phyloP scores from a whole-genome alignment of 2,329 filamentous ascomycete genomes.

The Colletotrichum sidae region DNA sequence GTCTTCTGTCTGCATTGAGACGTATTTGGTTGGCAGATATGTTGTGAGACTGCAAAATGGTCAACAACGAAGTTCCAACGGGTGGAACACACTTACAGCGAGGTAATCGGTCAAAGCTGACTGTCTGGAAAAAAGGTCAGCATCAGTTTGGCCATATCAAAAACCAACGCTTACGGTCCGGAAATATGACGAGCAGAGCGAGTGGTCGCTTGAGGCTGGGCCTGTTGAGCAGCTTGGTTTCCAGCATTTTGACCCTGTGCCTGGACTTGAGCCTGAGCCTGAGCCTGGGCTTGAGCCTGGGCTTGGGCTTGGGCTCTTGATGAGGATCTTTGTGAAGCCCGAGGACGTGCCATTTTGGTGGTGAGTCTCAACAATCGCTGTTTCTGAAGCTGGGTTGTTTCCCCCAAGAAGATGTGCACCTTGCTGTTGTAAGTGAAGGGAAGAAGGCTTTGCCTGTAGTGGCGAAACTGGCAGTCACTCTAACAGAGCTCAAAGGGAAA shows the following conservation, averaged over 20 bases:
- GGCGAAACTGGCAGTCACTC: too few species aligned
- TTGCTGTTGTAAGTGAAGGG: neutral
- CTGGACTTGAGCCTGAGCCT: conserved; percentile 5
- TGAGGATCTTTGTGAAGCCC: neutral
- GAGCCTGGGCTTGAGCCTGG: neutral
- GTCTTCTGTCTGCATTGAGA: conserved; percentile 60
- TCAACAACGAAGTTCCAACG: neutral
- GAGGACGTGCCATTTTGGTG: conserved; percentile 6
- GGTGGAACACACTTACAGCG: conserved; percentile 50
- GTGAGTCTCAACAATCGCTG: neutral
- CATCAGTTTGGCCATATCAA: neutral
- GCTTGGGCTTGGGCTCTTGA: neutral
- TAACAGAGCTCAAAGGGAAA: too few species aligned
- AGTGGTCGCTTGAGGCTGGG: neutral
- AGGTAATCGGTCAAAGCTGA: conserved; percentile 67
- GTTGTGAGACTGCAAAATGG: conserved; percentile 70
- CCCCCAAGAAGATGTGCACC: neutral
- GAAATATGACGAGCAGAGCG: conserved; percentile 28
- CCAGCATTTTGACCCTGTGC: neutral
- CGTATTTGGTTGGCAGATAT: conserved; percentile 72
- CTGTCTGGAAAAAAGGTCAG: conserved; percentile 48
- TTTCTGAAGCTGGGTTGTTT: neutral
- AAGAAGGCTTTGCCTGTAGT: too few species aligned
- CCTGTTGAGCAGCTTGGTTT: conserved; percentile 22
- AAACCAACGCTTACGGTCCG: conserved; percentile 25